Percentiles rank a stretch among this genome's conserved stretches.
These are phyloP conservation scores for Ascochyta fabae DNA, from an alignment of 2,329 filamentous ascomycete species.

Conservation along the genomic window DNA sequence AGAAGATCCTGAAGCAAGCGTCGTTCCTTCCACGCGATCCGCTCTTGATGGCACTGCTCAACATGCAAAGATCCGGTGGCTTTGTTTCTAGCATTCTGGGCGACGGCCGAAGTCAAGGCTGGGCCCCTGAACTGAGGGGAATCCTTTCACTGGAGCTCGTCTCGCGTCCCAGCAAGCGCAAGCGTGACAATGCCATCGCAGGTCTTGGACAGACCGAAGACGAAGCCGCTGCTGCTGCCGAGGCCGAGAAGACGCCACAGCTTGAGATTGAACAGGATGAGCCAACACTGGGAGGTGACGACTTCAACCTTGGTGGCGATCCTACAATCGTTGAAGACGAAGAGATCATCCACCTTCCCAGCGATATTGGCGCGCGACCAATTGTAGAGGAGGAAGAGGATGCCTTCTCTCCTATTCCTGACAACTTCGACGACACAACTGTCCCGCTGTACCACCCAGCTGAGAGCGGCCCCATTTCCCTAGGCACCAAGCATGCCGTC, in stretches of 20 bases:
- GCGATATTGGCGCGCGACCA: slow-evolving; percentile 33
- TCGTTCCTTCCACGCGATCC: slow-evolving; percentile 88
- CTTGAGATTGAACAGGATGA: slow-evolving; percentile 62
- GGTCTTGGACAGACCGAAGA: slow-evolving; percentile 75
- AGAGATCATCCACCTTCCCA: slow-evolving; percentile 38
- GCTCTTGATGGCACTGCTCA: slow-evolving; percentile 83
- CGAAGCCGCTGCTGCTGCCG: slow-evolving; percentile 55
- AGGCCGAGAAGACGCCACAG: slow-evolving; percentile 69
- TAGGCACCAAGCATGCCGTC: slow-evolving; percentile 94
- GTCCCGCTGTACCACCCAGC: slow-evolving; percentile 78
- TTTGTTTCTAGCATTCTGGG: slow-evolving; percentile 89
- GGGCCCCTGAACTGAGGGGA: slow-evolving; percentile 92
- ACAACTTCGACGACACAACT: slow-evolving; percentile 80
- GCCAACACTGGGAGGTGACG: slow-evolving; percentile 53
- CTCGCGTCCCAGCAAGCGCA: slow-evolving; percentile 81
- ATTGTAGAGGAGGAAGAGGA: slow-evolving; percentile 40
- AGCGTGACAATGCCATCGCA: slow-evolving; percentile 86
- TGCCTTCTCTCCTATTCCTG: slow-evolving; percentile 43
- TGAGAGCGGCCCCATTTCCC: slow-evolving; percentile 83
- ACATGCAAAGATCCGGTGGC: slow-evolving; percentile 87
- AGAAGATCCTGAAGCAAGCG: slow-evolving; percentile 82
- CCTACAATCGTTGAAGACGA: slow-evolving; percentile 35
- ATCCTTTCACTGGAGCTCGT: slow-evolving; percentile 87
- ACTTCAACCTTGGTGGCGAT: slow-evolving; percentile 52
- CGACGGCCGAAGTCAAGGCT: slow-evolving; percentile 76